These are phyloP conservation scores for Globisporangium takayamanum DNA, from an alignment of 352 stramenopile species.

Conservation along the genomic window DNA sequence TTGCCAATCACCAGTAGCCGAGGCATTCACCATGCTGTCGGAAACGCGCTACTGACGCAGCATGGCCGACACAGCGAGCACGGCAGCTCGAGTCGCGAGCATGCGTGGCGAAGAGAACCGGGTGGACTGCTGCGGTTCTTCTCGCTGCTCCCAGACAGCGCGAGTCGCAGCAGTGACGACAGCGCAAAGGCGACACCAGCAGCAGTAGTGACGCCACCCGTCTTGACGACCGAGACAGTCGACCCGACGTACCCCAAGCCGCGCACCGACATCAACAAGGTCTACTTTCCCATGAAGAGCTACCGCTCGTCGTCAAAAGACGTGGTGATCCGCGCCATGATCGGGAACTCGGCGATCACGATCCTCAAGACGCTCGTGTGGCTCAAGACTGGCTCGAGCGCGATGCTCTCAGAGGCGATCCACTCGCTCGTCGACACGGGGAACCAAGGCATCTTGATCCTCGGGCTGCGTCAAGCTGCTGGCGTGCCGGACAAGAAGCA, in stretches of 20 bases:
- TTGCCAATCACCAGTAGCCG: not conserved
- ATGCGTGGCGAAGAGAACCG: slow-evolving; percentile 4
- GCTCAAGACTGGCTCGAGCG: slow-evolving; percentile 91
- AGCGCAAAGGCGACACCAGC: not conserved
- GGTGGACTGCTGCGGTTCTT: slow-evolving; percentile 8
- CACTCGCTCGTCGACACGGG: slow-evolving; percentile 96
- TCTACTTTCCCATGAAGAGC: slow-evolving; percentile 78
- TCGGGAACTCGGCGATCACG: slow-evolving; percentile 94
- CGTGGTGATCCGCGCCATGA: slow-evolving; percentile 86
- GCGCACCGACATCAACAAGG: slow-evolving; percentile 81
- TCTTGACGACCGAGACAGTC: slow-evolving; percentile 10
- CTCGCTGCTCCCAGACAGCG: not conserved
- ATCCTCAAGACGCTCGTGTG: slow-evolving; percentile 86
- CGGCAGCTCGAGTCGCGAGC: not conserved
- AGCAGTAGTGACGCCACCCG: not conserved
- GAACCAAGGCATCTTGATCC: slow-evolving; percentile 93
- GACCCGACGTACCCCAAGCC: slow-evolving; percentile 45
- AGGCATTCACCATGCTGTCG: slow-evolving; percentile 3
- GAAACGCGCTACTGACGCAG: slow-evolving; percentile 1
- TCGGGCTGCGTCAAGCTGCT: slow-evolving; percentile 76
- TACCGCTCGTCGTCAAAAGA: slow-evolving; percentile 72
- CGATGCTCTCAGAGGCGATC: slow-evolving; percentile 97
- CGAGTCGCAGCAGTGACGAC: not conserved
- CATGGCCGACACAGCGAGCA: slow-evolving; percentile 6
- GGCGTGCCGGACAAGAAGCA: slow-evolving; percentile 91